These are phyloP conservation scores for Seminavis robusta DNA, from an alignment of 108 stramenopile genomes.

Conservation along the genomic window DNA sequence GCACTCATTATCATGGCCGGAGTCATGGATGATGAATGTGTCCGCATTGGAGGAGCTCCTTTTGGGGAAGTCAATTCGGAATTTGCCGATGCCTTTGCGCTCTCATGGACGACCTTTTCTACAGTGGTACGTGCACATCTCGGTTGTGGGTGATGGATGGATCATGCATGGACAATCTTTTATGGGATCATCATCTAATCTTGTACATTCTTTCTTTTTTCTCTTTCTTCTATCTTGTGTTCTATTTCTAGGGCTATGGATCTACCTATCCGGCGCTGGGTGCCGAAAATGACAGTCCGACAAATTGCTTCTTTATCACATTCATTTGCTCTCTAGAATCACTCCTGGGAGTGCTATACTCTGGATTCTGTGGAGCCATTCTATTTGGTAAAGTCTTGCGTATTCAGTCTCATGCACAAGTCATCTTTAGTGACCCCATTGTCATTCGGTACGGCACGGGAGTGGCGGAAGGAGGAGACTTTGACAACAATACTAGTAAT, in stretches of 20 bases:
- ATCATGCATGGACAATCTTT: not conserved
- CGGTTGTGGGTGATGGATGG: not conserved
- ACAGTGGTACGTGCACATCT: constrained; percentile 30
- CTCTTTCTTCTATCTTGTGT: not conserved
- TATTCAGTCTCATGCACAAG: constrained; percentile 66
- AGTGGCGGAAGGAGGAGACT: constrained; percentile 18
- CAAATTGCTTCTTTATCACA: constrained; percentile 50
- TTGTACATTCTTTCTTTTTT: not conserved
- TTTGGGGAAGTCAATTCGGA: constrained; percentile 15
- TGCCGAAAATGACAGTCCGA: constrained; percentile 32
- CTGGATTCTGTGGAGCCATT: constrained; percentile 75
- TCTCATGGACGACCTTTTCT: constrained; percentile 77
- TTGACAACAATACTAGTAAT: constrained; percentile 10
- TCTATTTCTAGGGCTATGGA: constrained; percentile 65
- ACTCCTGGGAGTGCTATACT: constrained; percentile 66
- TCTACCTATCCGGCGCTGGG: constrained; percentile 59
- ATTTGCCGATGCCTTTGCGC: constrained; percentile 62
- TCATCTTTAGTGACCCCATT: constrained; percentile 69
- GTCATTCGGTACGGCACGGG: constrained; percentile 71
- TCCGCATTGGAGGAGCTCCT: constrained; percentile 25
- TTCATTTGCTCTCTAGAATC: constrained; percentile 66
- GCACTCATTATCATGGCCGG: constrained; percentile 33
- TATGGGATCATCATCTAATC: not conserved
- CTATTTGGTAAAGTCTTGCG: constrained; percentile 75
- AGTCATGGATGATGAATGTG: constrained; percentile 30